Evolutionary conservation across 176 grass and related monocot species (phyloP), one percentile per base, ranked within the genome.

Genomic region (Avena sativa): DNA sequence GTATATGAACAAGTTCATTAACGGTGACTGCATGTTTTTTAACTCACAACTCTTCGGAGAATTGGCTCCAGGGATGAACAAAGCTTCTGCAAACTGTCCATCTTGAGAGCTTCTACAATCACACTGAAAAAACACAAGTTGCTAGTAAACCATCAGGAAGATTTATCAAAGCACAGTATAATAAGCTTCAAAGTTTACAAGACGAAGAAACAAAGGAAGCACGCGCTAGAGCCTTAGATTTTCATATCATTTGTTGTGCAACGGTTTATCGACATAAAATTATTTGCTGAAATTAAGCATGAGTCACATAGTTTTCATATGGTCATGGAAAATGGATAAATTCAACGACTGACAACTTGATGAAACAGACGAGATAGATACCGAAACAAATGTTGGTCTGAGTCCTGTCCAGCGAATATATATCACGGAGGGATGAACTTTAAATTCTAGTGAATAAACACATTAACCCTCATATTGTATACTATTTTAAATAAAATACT

Each of bases 41-140:
- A 78, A 89, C 96, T 96, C 83, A 99, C 97, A 91, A 99, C 94
- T 99, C 92, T 87, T 60, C 94, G 92, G 64, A 99, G 94, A 87
- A 99, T 94, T 32, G 97, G 97, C 77, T 99, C 97, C 12, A 99
- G 83, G 38, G 97, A 99, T 69, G 97, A 99, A 83, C 94, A 99
- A 73, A 96, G 90, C 83, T 96, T 99, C 82, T 99, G 97, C 81
- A 99, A 89, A 79, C 92, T 93, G 78, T 96, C 97, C 85, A 99
- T 75, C 87, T 99, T 99, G 63, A 99, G 87, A 40, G 94, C 97
- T 92, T 99, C 97, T 47, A 99, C 91, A 82, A 99, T 94, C 48
- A 99, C 94, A 92, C 92, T 99, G 94, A 78, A 90, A 87, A 32
- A 36, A 28, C 3, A 70, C 21, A 70, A 71, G 34, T 86, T 86